Evolutionary conservation across 1,284 basidiomycete species (phyloP), one percentile per base, ranked within the genome.

Genomic region (Leucoagaricus sp.): DNA sequence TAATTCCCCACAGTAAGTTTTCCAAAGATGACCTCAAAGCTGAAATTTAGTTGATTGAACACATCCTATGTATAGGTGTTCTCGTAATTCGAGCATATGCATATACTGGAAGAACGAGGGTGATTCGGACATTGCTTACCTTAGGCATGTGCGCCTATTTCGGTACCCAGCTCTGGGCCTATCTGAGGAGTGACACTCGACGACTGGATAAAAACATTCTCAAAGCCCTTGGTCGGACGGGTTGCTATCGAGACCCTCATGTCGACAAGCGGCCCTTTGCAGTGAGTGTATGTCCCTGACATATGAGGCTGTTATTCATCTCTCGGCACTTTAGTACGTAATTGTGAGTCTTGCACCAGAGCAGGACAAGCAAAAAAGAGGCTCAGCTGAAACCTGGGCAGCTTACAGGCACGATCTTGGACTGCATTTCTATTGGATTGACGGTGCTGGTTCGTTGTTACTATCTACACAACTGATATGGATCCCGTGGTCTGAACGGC

Each of bases 21-120:
- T 13, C n/a, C 15, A 15, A 28, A 26, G n/a, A 12, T 1, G 6
- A 26, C 25, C 4, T 13, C 6, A 9, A n/a, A n/a, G n/a, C n/a
- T 42, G 26, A 51, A 13, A 31, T 29, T 40, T 10, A 23, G 23
- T n/a, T 26, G 17, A 10, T 31, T 5, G 5, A 9, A 21, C n/a
- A n/a, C n/a, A n/a, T 49, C 3, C 28, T 3, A 36, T 21, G 10
- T 15, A 10, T 31, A 52, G 50, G 29, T 26, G 34, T 52, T 2
- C 50, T 52, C n/a, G 50, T 17, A 5, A 31, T 44, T 15, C 50
- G 50, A 3, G 26, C 50, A 21, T 52, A 44, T 12, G 50, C 50
- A 52, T 52, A 52, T 25, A 52, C 50, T 9, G 50, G 50, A 13
- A 38, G 41, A 3, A 44, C 12, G 15, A 45, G 6, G 9, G 33